These are phyloP conservation scores for Diaporthe vaccinii DNA, from an alignment of 2,329 filamentous ascomycete genomes.

Conservation along the genomic window DNA sequence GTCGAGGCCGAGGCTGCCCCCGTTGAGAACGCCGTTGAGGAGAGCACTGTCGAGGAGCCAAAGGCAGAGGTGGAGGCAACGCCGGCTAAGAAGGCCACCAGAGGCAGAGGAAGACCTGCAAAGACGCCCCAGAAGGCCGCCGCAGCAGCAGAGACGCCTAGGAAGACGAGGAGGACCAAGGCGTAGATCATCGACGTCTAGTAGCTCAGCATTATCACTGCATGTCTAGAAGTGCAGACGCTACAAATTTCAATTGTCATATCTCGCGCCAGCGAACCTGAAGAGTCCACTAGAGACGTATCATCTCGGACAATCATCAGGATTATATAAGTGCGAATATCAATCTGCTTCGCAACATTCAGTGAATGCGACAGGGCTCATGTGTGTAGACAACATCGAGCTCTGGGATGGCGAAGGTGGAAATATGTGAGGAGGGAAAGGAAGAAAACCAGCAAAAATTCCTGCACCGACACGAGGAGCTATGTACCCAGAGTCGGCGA, in stretches of 20 bases:
- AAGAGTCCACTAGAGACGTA: slow-evolving; percentile 43
- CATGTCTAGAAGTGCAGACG: slow-evolving; percentile 40
- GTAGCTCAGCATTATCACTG: slow-evolving; percentile 9
- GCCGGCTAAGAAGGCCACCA: slow-evolving; percentile 42
- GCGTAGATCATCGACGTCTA: slow-evolving; percentile 48
- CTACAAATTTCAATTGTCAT: slow-evolving; percentile 35
- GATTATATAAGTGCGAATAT: slow-evolving; percentile 42
- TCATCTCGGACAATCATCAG: slow-evolving; percentile 41
- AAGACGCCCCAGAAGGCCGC: slow-evolving; percentile 45
- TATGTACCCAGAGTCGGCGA: slow-evolving; percentile 10
- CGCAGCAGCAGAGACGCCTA: slow-evolving; percentile 46
- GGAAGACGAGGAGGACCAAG: slow-evolving; percentile 52
- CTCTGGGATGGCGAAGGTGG: slow-evolving; percentile 54
- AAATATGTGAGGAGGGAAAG: slow-evolving; percentile 63
- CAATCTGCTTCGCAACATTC: slow-evolving; percentile 40
- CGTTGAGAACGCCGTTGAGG: slow-evolving; percentile 47
- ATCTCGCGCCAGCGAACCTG: slow-evolving; percentile 39
- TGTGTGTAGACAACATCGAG: slow-evolving; percentile 51
- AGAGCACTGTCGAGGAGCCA: slow-evolving; percentile 51
- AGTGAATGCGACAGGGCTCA: slow-evolving; percentile 37
- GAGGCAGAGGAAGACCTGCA: slow-evolving; percentile 37
- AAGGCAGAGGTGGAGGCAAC: slow-evolving; percentile 47
- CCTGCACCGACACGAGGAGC: slow-evolving; percentile 12
- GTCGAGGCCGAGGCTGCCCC: slow-evolving; percentile 50
- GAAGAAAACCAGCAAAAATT: slow-evolving; percentile 51